Evolutionary conservation across 2,329 filamentous ascomycete species (phyloP).

Genomic region (Penicillium verrucosum): DNA sequence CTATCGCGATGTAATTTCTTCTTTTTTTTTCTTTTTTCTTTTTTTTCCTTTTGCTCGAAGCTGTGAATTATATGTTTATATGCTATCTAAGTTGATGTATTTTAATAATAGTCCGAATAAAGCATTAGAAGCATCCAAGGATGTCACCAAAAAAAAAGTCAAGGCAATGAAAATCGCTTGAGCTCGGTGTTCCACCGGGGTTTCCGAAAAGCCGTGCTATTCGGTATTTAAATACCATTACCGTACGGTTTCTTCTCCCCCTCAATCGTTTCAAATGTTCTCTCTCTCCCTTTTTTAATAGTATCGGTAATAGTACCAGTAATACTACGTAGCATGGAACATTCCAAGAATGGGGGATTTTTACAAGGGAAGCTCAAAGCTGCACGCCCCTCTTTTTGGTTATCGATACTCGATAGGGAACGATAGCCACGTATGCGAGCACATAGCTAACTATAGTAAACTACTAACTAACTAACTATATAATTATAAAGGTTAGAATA

Average conservation of each 20-base stretch:
- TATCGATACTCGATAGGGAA: constrained; percentile 11
- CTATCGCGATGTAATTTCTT: constrained; percentile 13
- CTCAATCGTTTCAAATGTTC: not conserved
- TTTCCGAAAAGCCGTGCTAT: constrained; percentile 14
- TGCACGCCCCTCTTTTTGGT: constrained; percentile 7
- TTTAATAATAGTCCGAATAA: not conserved
- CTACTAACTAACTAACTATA: too few relatives aligned
- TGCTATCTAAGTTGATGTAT: not conserved
- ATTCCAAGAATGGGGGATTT: constrained; percentile 1
- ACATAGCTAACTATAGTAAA: not conserved
- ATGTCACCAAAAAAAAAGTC: not conserved
- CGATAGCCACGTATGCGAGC: constrained; percentile 2
- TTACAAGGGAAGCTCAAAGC: constrained; percentile 5
- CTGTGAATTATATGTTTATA: not conserved
- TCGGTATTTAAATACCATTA: constrained; percentile 7
- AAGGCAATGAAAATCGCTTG: not conserved
- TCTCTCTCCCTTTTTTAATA: not conserved
- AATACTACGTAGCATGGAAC: not conserved
- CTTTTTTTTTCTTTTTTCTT: not conserved
- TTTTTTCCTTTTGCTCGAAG: not conserved
- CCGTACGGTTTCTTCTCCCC: not conserved
- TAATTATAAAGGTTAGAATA: not conserved
- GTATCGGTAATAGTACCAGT: too few relatives aligned
- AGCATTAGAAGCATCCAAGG: not conserved
- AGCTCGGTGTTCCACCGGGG: constrained; percentile 19